Base-by-base conservation (phyloP, 306 rosid species). In the Glycine tomentella region DNA sequence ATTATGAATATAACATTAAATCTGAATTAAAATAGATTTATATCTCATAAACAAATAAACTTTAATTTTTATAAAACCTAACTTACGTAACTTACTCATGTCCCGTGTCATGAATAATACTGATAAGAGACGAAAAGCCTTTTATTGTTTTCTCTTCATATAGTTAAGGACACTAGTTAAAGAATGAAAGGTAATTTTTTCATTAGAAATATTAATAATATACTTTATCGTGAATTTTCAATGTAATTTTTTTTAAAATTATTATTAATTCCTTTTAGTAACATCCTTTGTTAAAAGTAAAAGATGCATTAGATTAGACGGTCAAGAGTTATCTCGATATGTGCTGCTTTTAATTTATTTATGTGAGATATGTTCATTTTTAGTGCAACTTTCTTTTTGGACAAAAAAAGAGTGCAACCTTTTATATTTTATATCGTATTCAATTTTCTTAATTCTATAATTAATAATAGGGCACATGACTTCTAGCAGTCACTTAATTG, bases 301-400 rank as follows among this genome's bases (percentile, higher is more conserved):
- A 81, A 64, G 59, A 2, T 40, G 7, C 59, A 20, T 53, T 64
- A 52, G 14, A 45, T 61, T 72, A 20, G 56, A 71, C 49, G 57
- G 69, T 52, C 17, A 13, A 49, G 51, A 34, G 55, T 40, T 70
- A 70, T 80, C 68, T 34, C 14, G 17, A 34, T 63, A 34, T 7
- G 20, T 58, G 79, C 20, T 15, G 9, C 11, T 15, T 55, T 55
- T n/a, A n/a, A n/a, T n/a, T 55, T 61, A 46, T 56, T 57, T 56
- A 56, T 8, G 63, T 57, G 13, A 57, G 63, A 17, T 56, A 8
- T 16, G 62, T 7, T 56, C 5, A 11, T 15, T 50, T 15, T 15
- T 42, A 38, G 16, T 62, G 31, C 8, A 33, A 58, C n/a, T 17
- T 25, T 59, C 13, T 25, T 31, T 59, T 20, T 17, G 10, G 33